Base-by-base conservation (phyloP, 441 rosid genomes). In the Erysimum pusillum region DNA sequence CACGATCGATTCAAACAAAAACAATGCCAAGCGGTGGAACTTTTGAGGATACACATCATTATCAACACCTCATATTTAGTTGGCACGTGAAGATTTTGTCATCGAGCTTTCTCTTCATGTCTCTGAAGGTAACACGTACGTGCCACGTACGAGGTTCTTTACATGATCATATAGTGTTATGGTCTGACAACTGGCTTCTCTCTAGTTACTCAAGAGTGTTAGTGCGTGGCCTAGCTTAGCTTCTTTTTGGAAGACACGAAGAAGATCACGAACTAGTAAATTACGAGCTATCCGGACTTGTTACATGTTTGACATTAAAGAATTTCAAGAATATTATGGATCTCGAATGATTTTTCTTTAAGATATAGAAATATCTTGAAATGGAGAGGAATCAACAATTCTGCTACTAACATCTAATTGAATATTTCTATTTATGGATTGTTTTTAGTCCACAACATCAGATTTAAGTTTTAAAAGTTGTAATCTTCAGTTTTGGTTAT, bases 91-190 rank as follows among this genome's bases (percentile, higher is more conserved):
- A 74, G 56, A 28, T 18, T 62, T 68, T 53, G 41, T 59, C 35
- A n/a, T n/a, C 60, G 48, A 13, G 49, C 32, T 11, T 49, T 66
- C 57, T 51, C 63, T 51, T 49, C 9, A 41, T 11, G 59, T 78
- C 63, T 60, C 57, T 34, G 11, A 60, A 52, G 51, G 69, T 35
- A 53, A 73, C 81, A 72, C 77, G 74, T 78, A 53, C 42, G 36
- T 9, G 67, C 61, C 80, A 63, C 72, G 61, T 71, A 71, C 65
- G 38, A 64, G 61, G 57, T 78, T 66, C 52, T 15, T 60, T 12
- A 54, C 13, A 25, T 1, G 13, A 48, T 22, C 25, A 22, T 22
- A 22, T 2, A 22, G 46, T 45, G n/a, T 32, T 49, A 41, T 46
- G 14, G n/a, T 10, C 17, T 59, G 74, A 59, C 48, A 68, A 68